Conservation (phyloP, 805 yeast species). For the Kodamaea restingae region DNA sequence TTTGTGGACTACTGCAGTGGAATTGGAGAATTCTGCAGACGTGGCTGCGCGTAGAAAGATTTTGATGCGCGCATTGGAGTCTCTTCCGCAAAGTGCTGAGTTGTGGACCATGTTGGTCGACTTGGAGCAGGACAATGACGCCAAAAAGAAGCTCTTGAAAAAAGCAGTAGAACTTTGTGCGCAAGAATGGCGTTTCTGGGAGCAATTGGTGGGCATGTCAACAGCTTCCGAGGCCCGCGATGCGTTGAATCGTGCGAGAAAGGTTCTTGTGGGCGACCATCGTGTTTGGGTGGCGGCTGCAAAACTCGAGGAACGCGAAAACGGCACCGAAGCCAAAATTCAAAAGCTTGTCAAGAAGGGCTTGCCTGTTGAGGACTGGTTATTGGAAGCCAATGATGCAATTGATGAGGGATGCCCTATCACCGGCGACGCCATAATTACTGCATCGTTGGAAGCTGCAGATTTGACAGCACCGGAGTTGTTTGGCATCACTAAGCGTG, state of each 20-base stretch:
- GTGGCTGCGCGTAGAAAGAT: conserved; percentile 48
- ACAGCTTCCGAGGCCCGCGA: conserved; percentile 47
- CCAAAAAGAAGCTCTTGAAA: conserved; percentile 48
- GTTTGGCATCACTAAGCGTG: too few relatives aligned
- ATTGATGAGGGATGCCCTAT: conserved; percentile 43
- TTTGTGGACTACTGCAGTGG: conserved; percentile 72
- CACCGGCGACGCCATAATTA: conserved; percentile 54
- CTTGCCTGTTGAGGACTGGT: conserved; percentile 41
- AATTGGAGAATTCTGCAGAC: conserved; percentile 54
- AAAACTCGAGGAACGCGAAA: conserved; percentile 48
- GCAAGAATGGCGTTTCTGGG: conserved; percentile 61
- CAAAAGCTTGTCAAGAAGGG: conserved; percentile 19
- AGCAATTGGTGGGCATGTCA: conserved; percentile 32
- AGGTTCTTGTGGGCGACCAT: conserved; percentile 42
- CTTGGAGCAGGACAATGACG: conserved; percentile 50
- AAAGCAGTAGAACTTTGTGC: conserved; percentile 74
- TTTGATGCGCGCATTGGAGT: conserved; percentile 67
- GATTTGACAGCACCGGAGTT: neutral
- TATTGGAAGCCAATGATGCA: conserved; percentile 49
- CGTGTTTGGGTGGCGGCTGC: conserved; percentile 69
- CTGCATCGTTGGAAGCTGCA: conserved; percentile 32
- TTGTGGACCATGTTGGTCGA: conserved; percentile 71
- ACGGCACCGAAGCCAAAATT: conserved; percentile 49
- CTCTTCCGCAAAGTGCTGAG: conserved; percentile 49
- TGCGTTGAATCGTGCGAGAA: conserved; percentile 59